Conservation (phyloP, 1,139 yeast species). For the Yamadazyma diospyri region DNA sequence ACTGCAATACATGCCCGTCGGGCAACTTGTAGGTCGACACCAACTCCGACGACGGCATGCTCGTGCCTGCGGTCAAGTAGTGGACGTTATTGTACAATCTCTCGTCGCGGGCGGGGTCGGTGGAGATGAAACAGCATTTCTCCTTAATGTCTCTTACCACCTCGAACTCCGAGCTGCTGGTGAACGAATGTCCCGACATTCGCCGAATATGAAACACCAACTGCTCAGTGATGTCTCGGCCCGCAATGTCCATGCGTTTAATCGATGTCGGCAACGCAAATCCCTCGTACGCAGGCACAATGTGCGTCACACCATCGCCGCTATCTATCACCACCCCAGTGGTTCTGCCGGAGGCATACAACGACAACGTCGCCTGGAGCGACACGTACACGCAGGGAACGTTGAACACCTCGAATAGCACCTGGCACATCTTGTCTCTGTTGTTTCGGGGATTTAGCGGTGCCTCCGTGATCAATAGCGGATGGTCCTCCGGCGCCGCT, state of each 20-base stretch:
- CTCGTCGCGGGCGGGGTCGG: slow-evolving; percentile 69
- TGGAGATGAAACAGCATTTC: slow-evolving; percentile 63
- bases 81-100: slow-evolving; percentile 42
- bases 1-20: slow-evolving; percentile 66
- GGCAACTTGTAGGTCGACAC: slow-evolving; percentile 60
- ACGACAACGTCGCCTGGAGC: slow-evolving; percentile 78
- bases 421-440: slow-evolving; percentile 70
- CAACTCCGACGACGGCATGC: slow-evolving; percentile 20
- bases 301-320: slow-evolving; percentile 89
- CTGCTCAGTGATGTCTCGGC: slow-evolving; percentile 79
- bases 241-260: slow-evolving; percentile 77
- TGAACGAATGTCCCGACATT: slow-evolving; percentile 55
- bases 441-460: slow-evolving; percentile 76
- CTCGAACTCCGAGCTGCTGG: slow-evolving; percentile 76
- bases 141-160: slow-evolving; percentile 79
- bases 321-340: slow-evolving; percentile 87
- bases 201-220: slow-evolving; percentile 65
- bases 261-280: slow-evolving; percentile 73
- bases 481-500: slow-evolving; percentile 48
- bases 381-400: slow-evolving; percentile 86
- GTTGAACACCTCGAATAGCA: slow-evolving; percentile 77
- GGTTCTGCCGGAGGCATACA: slow-evolving; percentile 87
- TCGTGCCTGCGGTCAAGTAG: slow-evolving; percentile 8
- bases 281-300: slow-evolving; percentile 89
- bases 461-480: slow-evolving; percentile 80